phyloP scores from a whole-genome alignment of 2,329 filamentous ascomycete species.

The Cryphonectria nitschkei region DNA sequence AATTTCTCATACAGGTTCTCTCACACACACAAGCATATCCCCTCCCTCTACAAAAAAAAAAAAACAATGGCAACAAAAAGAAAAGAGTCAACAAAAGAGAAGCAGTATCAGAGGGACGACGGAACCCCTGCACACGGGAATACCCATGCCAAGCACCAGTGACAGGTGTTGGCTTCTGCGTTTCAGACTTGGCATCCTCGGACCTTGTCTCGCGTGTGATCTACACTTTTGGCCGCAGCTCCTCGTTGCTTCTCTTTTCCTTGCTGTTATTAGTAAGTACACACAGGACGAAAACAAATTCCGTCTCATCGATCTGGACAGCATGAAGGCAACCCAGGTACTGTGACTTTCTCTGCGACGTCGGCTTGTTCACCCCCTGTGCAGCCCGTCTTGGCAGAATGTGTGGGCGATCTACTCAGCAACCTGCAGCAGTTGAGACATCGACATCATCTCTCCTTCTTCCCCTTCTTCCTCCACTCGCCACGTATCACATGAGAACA shows the following conservation, averaged over 20 bases:
- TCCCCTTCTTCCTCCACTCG: background rate
- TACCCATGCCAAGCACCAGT: slow-evolving; percentile 11
- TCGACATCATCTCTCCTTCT: background rate
- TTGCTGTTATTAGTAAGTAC: background rate
- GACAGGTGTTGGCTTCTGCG: background rate
- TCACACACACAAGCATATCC: background rate
- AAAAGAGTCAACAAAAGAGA: background rate
- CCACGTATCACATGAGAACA: background rate
- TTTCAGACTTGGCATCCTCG: slow-evolving; percentile 11
- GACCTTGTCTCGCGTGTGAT: slow-evolving; percentile 4
- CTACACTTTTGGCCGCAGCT: background rate
- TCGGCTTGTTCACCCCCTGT: background rate
- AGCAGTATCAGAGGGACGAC: background rate
- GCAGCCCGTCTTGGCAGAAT: no score
- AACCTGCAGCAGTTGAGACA: no score
- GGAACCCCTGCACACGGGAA: background rate
- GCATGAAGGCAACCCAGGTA: background rate
- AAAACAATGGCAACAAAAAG: background rate
- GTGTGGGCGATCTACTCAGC: no score
- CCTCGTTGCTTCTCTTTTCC: background rate
- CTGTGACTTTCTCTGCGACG: background rate
- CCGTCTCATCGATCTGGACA: background rate
- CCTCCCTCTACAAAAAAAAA: background rate
- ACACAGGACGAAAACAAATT: no score
- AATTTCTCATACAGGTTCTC: background rate